Base-by-base conservation (phyloP, 2,329 filamentous ascomycete species). In the Sarocladiaceae sp. region DNA sequence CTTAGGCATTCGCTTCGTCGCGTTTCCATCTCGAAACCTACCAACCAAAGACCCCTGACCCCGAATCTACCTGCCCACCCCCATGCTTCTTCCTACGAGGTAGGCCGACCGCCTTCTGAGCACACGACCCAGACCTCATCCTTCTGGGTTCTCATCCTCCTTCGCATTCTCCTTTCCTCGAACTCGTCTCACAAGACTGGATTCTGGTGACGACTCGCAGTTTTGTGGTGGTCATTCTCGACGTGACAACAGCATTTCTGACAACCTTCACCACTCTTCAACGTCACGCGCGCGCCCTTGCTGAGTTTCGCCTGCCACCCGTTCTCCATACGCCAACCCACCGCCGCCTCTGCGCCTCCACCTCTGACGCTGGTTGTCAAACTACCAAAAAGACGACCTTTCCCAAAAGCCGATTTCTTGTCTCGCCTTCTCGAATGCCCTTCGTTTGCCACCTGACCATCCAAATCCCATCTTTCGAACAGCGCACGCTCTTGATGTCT, bases 21-120 rank as follows among this genome's bases (percentile, higher is more conserved):
- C 34, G 34, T 39, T 39, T 23, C 34, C 37, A n/a, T 12, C 20
- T 27, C 37, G 37, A 41, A 41, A 41, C 37, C 7, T 13, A 41
- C 6, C 23, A 29, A 41, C 37, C n/a, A n/a, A 24, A 16, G 37
- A 41, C 37, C 37, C 37, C 37, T 41, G 37, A 41, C 37, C 34
- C 37, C 37, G 37, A 41, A 27, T 27, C 37, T 29, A 24, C 16
- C 24, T 41, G 19, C 21, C 33, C 16, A 9, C 16, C 21, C 33
- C 33, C 16, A 10, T 20, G 9, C 33, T 35, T 19, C 12, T 35
- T 18, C 16, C 13, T 35, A n/a, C n/a, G n/a, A n/a, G n/a, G n/a
- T n/a, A n/a, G n/a, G n/a, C n/a, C n/a, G n/a, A n/a, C n/a, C n/a
- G n/a, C n/a, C n/a, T n/a, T n/a, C n/a, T n/a, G n/a, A n/a, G n/a